phyloP scores from a whole-genome alignment of 2,329 filamentous ascomycete species.

The Trichoderma afroharzianum region DNA sequence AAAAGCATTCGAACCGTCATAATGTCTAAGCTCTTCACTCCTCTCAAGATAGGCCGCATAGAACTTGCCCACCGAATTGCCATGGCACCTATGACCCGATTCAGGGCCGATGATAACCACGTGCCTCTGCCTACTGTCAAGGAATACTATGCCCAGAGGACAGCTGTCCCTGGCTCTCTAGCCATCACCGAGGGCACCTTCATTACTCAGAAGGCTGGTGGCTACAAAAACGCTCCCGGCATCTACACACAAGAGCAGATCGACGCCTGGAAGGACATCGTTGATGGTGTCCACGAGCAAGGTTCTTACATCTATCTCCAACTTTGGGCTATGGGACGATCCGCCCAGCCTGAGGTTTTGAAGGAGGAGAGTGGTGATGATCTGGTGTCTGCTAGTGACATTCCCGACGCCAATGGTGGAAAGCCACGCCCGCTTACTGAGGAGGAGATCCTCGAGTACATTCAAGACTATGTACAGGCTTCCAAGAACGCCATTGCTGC shows the following conservation, averaged over 20 bases:
- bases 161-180: conserved; percentile 40
- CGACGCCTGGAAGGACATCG: conserved; percentile 57
- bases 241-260: conserved; percentile 57
- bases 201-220: conserved; percentile 29
- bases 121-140: conserved; percentile 31
- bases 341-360: conserved; percentile 20
- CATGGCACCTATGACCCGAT: conserved; percentile 41
- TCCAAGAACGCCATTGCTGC: conserved; percentile 55
- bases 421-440: conserved; percentile 2
- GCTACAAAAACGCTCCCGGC: conserved; percentile 45
- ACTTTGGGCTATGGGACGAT: conserved; percentile 61
- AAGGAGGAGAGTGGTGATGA: background rate
- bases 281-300: conserved; percentile 60
- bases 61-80: conserved; percentile 25
- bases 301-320: conserved; percentile 60
- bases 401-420: background rate
- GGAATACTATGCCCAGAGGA: conserved; percentile 45
- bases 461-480: conserved; percentile 56
- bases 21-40: conserved; percentile 15
- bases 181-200: conserved; percentile 47
- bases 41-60: conserved; percentile 22
- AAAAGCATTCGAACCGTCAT: background rate
- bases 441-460: conserved; percentile 61
- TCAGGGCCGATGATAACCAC: conserved; percentile 43
- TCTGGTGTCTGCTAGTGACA: background rate